Conservation (phyloP, 495 filamentous ascomycete species). For the Recurvomyces mirabilis region DNA sequence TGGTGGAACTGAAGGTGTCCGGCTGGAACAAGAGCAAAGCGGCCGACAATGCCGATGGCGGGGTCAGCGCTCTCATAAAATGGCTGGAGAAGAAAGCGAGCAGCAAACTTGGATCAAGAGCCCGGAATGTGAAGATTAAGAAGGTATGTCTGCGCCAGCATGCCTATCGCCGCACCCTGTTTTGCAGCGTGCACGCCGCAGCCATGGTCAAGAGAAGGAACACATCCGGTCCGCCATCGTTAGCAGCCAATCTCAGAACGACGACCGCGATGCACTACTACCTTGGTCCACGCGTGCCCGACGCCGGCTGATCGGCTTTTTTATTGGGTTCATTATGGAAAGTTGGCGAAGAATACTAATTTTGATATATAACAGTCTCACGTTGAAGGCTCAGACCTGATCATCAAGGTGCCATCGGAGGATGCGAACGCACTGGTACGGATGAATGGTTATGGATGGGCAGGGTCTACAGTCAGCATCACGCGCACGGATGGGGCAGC, state of each 20-base stretch:
- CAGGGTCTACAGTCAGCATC: slow-evolving; percentile 10
- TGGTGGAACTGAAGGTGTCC: slow-evolving; percentile 41
- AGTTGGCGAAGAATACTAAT: too few species aligned
- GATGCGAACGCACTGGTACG: slow-evolving; percentile 13
- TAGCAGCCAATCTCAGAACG: slow-evolving; percentile 49
- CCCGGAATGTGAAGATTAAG: slow-evolving; percentile 53
- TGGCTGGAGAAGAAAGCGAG: slow-evolving; percentile 77
- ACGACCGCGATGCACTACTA: slow-evolving; percentile 33
- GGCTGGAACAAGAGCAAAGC: slow-evolving; percentile 73
- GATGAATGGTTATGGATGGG: slow-evolving; percentile 18
- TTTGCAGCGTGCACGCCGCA: slow-evolving; percentile 6
- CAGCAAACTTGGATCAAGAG: slow-evolving; percentile 38
- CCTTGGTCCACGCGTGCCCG: slow-evolving; percentile 1
- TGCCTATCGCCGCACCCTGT: slow-evolving; percentile 21
- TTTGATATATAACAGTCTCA: slow-evolving; percentile 28
- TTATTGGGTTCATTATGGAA: too few species aligned
- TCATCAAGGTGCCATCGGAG: slow-evolving; percentile 19
- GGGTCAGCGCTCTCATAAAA: slow-evolving; percentile 53
- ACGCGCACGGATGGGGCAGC: slow-evolving; percentile 12
- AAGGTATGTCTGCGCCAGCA: slow-evolving; percentile 61
- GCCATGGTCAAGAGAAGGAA: too few species aligned
- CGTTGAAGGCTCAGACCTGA: slow-evolving; percentile 18
- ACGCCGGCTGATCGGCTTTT: slow-evolving; percentile 7
- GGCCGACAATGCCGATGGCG: slow-evolving; percentile 55
- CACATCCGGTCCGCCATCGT: slow-evolving; percentile 44